Percentiles rank a stretch among this genome's conserved stretches.
These are phyloP conservation scores for Glycine soja DNA, from an alignment of 306 rosid genomes.

Conservation along the genomic window DNA sequence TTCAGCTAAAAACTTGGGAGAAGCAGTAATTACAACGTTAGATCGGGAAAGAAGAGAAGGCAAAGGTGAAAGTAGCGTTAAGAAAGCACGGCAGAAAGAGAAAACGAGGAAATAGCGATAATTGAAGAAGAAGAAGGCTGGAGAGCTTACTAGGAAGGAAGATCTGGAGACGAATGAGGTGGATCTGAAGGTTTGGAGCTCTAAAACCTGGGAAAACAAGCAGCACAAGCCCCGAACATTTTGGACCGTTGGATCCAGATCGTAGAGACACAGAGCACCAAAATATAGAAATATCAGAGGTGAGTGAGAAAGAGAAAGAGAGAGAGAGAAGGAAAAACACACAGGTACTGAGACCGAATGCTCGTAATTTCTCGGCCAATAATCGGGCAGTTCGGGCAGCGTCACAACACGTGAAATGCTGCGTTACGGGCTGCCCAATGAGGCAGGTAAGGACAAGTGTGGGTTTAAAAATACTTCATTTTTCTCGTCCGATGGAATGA, in stretches of 20 bases:
- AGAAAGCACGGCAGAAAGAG: constrained; percentile 1
- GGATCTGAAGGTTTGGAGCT: constrained; percentile 61
- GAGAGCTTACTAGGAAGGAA: constrained; percentile 62
- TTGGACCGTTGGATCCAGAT: constrained; percentile 76
- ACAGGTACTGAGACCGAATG: constrained; percentile 62
- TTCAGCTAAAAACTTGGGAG: constrained; percentile 6
- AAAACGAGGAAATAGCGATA: constrained; percentile 14
- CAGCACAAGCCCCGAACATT: constrained; percentile 58
- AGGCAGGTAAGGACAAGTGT: constrained; percentile 61
- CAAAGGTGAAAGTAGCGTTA: not conserved
- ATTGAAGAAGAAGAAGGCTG: constrained; percentile 23
- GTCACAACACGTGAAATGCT: not conserved
- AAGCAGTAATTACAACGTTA: not conserved
- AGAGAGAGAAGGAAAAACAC: constrained; percentile 51
- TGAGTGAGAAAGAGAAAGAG: constrained; percentile 39
- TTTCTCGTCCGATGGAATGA: not conserved
- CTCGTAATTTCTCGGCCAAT: constrained; percentile 71
- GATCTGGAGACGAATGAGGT: constrained; percentile 55
- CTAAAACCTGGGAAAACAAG: constrained; percentile 61
- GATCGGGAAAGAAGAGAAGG: constrained; percentile 1
- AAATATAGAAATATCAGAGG: constrained; percentile 71
- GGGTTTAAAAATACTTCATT: constrained; percentile 47
- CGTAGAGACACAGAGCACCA: constrained; percentile 56
- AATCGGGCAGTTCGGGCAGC: constrained; percentile 76
- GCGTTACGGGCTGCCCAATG: constrained; percentile 63